Evolutionary conservation across 2,329 filamentous ascomycete species (phyloP), one percentile per base, ranked within the genome.

Genomic region (Exserohilum turcica): DNA sequence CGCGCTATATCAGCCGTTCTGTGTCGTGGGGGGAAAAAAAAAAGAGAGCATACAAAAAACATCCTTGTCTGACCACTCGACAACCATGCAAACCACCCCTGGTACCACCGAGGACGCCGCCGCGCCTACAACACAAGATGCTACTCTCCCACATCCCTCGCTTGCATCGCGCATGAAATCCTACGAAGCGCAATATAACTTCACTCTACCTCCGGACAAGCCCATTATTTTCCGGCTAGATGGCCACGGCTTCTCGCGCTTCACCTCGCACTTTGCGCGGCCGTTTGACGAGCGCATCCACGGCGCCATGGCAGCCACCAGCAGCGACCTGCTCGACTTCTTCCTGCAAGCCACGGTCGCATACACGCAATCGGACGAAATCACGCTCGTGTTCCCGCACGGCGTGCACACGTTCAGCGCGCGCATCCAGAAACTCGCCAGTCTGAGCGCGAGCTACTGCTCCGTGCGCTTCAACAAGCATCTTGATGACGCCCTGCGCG

Each of bases 281-380:
- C 69, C 69, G 0, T 72, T 72, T 36, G 68, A 72, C 36, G 52
- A 66, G 36, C 66, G 69, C 35, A 70, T 72, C 21, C 68, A 72
- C 51, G 47, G 59, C 43, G 67, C 69, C 16, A 71, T 71, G 67
- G 52, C 63, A 29, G 28, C 60, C 18, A 64, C 64, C 6, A 66
- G 64, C 54, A 50, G 54, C 33, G 64, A 67, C 36, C 49, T 72
- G 3, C 61, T 72, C 5, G 46, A 53, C 15, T 72, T 61, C 56
- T 70, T 72, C 49, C 53, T 62, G 0, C 51, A 57, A 18, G 69
- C 67, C 2, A 71, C 63, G 12, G 56, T 71, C 15, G 68, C 67
- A 6, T 72, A 72, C 50, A 71, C 68, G 35, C 69, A 72, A 38
- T 71, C 67, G 15, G 68, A 72, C 33, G 69, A 72, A 18, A 71